Conservation (phyloP, 78 protist genomes). For the Protostelium mycophagum region DNA sequence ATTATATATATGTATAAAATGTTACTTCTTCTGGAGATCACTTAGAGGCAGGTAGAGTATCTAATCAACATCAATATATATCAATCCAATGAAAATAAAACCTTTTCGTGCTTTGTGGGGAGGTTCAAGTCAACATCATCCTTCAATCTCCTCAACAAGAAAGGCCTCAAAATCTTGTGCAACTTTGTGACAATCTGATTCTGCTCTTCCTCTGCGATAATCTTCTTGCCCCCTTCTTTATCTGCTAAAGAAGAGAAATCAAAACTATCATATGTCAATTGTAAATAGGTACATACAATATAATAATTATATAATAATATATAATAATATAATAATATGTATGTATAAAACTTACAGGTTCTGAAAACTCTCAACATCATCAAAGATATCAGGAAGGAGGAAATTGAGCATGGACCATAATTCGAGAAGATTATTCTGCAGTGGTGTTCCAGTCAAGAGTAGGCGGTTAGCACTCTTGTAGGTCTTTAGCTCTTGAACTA, state of each 20-base stretch:
- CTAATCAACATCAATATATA: too few relatives aligned
- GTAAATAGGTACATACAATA: too few relatives aligned
- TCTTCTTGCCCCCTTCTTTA: constrained; percentile 1
- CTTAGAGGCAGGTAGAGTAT: too few relatives aligned
- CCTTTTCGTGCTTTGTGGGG: constrained; percentile 80
- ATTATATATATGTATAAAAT: constrained; percentile 23
- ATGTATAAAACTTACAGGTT: neutral
- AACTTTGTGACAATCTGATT: constrained; percentile 44
- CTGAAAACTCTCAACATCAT: constrained; percentile 56
- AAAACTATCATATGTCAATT: neutral
- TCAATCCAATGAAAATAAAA: too few relatives aligned
- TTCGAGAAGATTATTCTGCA: constrained; percentile 77
- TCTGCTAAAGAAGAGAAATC: neutral
- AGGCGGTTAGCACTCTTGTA: constrained; percentile 19
- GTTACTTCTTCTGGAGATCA: constrained; percentile 15
- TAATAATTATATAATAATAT: too few relatives aligned
- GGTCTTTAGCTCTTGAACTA: constrained; percentile 37
- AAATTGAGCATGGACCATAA: constrained; percentile 73
- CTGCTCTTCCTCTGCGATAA: constrained; percentile 10
- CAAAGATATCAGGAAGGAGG: constrained; percentile 22
- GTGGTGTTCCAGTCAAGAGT: constrained; percentile 82
- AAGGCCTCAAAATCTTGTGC: constrained; percentile 87
- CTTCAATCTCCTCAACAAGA: constrained; percentile 91
- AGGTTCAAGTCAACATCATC: constrained; percentile 86
- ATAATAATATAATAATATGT: too few relatives aligned